phyloP scores from a whole-genome alignment of 2,329 filamentous ascomycete genomes.

The Phaeosphaeriaceae sp. region DNA sequence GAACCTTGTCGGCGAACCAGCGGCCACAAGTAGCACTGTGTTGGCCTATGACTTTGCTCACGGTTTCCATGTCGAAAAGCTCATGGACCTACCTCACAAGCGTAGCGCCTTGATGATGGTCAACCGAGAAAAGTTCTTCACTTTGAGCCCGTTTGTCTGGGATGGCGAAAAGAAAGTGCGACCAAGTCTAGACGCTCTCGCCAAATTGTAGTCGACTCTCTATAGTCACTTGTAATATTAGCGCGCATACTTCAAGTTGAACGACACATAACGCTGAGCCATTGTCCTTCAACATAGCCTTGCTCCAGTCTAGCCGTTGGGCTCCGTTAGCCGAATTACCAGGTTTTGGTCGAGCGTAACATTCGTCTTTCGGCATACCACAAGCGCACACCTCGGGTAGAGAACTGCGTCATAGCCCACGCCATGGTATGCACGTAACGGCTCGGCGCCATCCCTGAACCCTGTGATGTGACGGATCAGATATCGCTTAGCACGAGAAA shows the following conservation, averaged over 20 bases:
- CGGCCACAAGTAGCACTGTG: constrained; percentile 72
- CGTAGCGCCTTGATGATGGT: constrained; percentile 71
- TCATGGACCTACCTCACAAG: constrained; percentile 76
- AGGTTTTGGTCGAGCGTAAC: constrained; percentile 1
- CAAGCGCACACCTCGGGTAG: neutral
- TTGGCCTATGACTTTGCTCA: constrained; percentile 78
- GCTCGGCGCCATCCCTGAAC: neutral
- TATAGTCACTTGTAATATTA: neutral
- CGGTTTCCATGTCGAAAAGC: constrained; percentile 74
- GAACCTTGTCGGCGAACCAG: constrained; percentile 71
- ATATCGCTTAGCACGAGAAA: constrained; percentile 1
- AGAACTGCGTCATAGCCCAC: neutral
- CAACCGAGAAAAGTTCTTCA: constrained; percentile 73
- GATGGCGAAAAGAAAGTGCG: constrained; percentile 46
- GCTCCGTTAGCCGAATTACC: neutral
- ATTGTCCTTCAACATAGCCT: neutral
- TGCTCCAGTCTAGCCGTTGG: neutral
- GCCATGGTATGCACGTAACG: neutral
- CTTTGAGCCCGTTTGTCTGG: constrained; percentile 64
- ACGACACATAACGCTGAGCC: no score
- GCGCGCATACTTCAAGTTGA: neutral
- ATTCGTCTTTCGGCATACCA: neutral
- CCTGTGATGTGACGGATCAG: constrained; percentile 1
- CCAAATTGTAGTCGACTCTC: constrained; percentile 32
- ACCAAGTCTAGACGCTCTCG: constrained; percentile 42